phyloP scores from a whole-genome alignment of 108 stramenopile species.

The Nitzschia putrida region DNA sequence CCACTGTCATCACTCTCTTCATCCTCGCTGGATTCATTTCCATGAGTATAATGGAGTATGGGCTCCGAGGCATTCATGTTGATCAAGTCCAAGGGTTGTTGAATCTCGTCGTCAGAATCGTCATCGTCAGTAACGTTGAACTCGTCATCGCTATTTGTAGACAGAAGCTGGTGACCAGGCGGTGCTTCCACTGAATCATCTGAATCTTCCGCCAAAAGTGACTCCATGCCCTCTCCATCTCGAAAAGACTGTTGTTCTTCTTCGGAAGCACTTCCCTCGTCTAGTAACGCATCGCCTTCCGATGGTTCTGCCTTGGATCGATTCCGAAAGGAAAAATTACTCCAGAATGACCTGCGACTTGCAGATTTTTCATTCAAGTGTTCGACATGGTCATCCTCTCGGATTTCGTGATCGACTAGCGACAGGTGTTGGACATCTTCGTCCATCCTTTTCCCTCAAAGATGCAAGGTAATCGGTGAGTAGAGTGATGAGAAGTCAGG shows the following conservation, averaged over 20 bases:
- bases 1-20: slow-evolving; percentile 17
- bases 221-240: slow-evolving; percentile 3
- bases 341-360: neutral
- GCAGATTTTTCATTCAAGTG: neutral
- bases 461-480: no score
- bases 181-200: slow-evolving; percentile 1
- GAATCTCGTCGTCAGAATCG: neutral
- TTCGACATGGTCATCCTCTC: slow-evolving; percentile 10
- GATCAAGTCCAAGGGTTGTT: neutral
- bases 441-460: neutral
- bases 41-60: slow-evolving; percentile 6
- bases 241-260: slow-evolving; percentile 3
- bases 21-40: slow-evolving; percentile 4
- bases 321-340: neutral
- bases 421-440: slow-evolving; percentile 9
- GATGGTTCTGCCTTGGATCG: neutral
- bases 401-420: slow-evolving; percentile 9
- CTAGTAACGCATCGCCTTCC: slow-evolving; percentile 12
- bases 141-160: neutral
- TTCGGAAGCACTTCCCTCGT: neutral
- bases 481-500: no score
- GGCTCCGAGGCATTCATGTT: slow-evolving; percentile 4
- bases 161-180: slow-evolving; percentile 1
- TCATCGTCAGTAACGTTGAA: slow-evolving; percentile 1
- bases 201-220: neutral